Evolutionary conservation across 2,329 filamentous ascomycete genomes (phyloP).

Genomic region (Trichophyton equinum): DNA sequence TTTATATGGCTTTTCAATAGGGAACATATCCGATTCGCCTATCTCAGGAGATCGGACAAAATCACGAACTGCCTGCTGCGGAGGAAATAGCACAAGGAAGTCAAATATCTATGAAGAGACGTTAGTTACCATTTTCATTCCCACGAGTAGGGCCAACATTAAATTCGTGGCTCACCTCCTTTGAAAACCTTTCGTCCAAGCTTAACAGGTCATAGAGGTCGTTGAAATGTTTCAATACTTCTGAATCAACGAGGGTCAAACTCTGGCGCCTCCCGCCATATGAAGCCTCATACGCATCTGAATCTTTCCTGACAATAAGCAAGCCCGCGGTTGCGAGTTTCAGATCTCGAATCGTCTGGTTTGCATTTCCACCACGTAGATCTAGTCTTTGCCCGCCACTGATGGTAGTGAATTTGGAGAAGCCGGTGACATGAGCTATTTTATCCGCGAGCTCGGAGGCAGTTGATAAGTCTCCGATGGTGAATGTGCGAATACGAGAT

Average conservation of each 20-base stretch:
- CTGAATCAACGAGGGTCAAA: conserved; percentile 55
- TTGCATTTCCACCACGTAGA: conserved; percentile 43
- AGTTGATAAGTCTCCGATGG: conserved; percentile 59
- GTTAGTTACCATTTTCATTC: conserved; percentile 6
- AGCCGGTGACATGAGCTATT: conserved; percentile 57
- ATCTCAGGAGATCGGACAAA: conserved; percentile 44
- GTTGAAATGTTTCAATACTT: conserved; percentile 70
- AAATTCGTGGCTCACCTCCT: conserved; percentile 40
- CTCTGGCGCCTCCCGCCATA: conserved; percentile 33
- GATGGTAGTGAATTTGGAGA: conserved; percentile 63
- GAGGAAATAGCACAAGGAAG: conserved; percentile 58
- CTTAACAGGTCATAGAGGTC: conserved; percentile 71
- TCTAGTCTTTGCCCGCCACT: conserved; percentile 55
- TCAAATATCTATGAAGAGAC: conserved; percentile 45
- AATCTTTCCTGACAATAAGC: conserved; percentile 50
- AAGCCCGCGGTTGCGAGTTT: conserved; percentile 48
- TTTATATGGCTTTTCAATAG: conserved; percentile 56
- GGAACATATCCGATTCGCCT: conserved; percentile 53
- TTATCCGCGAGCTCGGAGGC: conserved; percentile 55
- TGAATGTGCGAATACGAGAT: conserved; percentile 49
- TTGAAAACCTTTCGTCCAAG: conserved; percentile 56
- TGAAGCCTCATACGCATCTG: conserved; percentile 33
- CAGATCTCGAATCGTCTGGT: conserved; percentile 55
- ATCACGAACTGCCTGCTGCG: conserved; percentile 49
- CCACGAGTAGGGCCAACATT: not conserved